Evolutionary conservation across 2,329 filamentous ascomycete species (phyloP).

Genomic region (Phymatotrichopsis omnivora): DNA sequence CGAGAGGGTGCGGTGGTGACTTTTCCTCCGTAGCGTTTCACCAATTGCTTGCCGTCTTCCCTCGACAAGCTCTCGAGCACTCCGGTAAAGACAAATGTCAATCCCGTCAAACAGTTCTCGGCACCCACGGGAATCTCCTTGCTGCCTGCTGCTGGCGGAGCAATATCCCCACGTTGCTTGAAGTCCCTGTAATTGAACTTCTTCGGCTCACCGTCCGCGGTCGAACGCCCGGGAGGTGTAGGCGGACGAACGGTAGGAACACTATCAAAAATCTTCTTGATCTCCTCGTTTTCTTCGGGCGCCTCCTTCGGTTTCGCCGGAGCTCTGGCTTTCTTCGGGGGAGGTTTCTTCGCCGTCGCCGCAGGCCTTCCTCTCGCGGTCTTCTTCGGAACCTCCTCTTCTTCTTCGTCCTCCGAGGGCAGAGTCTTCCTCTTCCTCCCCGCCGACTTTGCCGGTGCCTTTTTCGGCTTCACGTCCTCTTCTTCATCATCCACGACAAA

Average conservation of each 20-base stretch:
- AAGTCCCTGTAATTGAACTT: constrained; percentile 75
- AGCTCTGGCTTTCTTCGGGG: constrained; percentile 49
- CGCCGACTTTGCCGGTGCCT: constrained; percentile 40
- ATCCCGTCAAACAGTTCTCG: constrained; percentile 79
- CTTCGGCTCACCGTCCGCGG: constrained; percentile 47
- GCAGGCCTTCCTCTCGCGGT: constrained; percentile 33
- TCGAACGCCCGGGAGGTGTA: constrained; percentile 53
- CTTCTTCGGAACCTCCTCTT: constrained; percentile 29
- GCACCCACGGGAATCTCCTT: constrained; percentile 70
- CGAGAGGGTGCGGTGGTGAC: constrained; percentile 74
- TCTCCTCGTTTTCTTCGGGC: constrained; percentile 53
- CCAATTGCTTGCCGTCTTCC: constrained; percentile 72
- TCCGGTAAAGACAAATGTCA: constrained; percentile 93
- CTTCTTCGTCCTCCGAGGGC: constrained; percentile 32
- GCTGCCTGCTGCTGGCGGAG: constrained; percentile 52
- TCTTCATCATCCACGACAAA: constrained; percentile 12
- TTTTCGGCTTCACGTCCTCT: constrained; percentile 44
- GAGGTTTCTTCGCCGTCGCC: constrained; percentile 39
- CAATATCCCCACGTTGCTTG: constrained; percentile 45
- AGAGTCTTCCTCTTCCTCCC: constrained; percentile 30
- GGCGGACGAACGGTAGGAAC: constrained; percentile 76
- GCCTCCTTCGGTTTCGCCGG: constrained; percentile 55
- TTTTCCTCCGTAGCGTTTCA: constrained; percentile 87
- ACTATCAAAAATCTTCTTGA: constrained; percentile 77
- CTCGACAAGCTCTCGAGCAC: constrained; percentile 69